Conservation (phyloP, 352 stramenopile species). For the Phytophthora kernoviae region DNA sequence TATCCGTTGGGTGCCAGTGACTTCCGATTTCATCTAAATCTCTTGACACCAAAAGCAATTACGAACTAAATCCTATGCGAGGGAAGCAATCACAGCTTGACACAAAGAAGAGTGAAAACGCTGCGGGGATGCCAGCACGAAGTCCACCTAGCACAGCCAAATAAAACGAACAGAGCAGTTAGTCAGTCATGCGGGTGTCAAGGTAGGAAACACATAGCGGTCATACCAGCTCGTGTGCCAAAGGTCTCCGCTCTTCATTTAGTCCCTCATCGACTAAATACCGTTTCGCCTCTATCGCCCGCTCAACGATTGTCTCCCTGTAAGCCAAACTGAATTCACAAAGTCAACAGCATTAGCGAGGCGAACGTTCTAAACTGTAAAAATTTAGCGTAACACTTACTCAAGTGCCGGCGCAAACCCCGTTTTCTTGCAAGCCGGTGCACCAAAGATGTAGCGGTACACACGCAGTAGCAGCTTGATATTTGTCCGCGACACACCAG, state of each 20-base stretch:
- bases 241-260: constrained; percentile 30
- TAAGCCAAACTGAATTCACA: constrained; percentile 47
- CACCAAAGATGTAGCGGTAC: constrained; percentile 81
- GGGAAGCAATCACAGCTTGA: constrained; percentile 36
- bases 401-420: constrained; percentile 76
- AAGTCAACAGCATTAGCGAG: constrained; percentile 5
- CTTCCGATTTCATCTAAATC: constrained; percentile 7
- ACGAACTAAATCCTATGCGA: constrained; percentile 14
- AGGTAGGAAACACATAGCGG: neutral
- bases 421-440: constrained; percentile 54
- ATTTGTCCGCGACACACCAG: constrained; percentile 58
- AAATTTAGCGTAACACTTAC: constrained; percentile 40
- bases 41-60: neutral
- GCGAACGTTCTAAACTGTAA: neutral
- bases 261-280: constrained; percentile 57
- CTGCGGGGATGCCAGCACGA: constrained; percentile 57
- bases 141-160: constrained; percentile 58
- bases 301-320: constrained; percentile 55
- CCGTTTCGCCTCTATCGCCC: constrained; percentile 56
- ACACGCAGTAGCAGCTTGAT: constrained; percentile 82
- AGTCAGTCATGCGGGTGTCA: neutral
- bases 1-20: constrained; percentile 13
- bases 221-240: constrained; percentile 66
- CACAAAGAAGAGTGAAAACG: constrained; percentile 72
- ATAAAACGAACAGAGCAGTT: constrained; percentile 4